Base-by-base conservation (phyloP, 192 early-diverging fungal genomes). In the Backusella westeae region DNA sequence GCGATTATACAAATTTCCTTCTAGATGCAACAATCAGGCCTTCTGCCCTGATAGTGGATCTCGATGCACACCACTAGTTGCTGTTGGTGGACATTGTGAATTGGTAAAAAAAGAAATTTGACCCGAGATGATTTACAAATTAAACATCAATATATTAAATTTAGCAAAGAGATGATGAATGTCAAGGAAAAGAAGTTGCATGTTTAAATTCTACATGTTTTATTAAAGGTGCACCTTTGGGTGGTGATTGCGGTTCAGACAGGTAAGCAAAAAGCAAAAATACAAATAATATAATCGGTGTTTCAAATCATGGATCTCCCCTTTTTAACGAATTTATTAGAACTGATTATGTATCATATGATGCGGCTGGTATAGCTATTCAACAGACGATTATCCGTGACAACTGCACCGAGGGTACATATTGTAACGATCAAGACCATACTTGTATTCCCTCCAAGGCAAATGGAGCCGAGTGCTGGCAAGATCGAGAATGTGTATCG, bases 131-230 rank as follows among this genome's bases (percentile, higher is more conserved):
- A 4, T 12, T 63, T 49, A 36, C 21, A 65, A 26, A 39, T 6
- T 26, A 29, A 32, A 15, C 23, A 59, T 17, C n/a, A 5, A 23
- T 36, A 32, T 38, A 36, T 23, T 23, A 36, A 59, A n/a, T 35
- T 29, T 65, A 81, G 80, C 80, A 81, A 70, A 42, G 82, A 44
- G 82, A 83, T 46, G 82, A 83, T 67, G 77, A 79, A 56, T 83
- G 82, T 53, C 17, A 29, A 23, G 78, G 78, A 0, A 63, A 35
- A 29, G 66, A 74, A 69, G 32, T 73, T 2, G 75, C 80, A n/a
- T 83, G 82, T 36, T 42, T 83, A 21, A 80, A 83, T 56, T 69
- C 29, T 49, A 52, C 69, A 23, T 83, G 82, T 41, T 42, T 39
- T 34, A 46, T 80, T 10, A 80, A 83, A 36, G 75, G 59, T 21